Evolutionary conservation across 805 yeast genomes (phyloP), one percentile per base, ranked within the genome.

Genomic region (Maudiozyma saulgeensis): DNA sequence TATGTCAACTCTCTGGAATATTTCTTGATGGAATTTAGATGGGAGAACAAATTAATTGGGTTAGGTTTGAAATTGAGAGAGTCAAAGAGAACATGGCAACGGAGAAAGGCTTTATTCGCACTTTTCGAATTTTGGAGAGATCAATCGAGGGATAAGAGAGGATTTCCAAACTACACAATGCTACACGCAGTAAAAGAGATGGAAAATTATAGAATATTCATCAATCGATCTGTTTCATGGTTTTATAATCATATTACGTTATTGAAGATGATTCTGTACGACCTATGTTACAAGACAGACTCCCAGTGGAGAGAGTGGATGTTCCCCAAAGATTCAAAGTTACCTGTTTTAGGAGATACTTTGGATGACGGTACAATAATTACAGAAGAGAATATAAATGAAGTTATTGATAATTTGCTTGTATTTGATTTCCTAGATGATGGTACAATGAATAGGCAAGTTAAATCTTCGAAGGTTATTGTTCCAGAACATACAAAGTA

Each of bases 251-350:
- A 66, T 50, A 64, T 66, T 25, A 66, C 69, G 0, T 48, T 66
- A 35, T 55, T 66, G 26, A 66, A 64, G 49, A 64, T 66, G 67
- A 63, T 64, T 23, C 51, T 66, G 15, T 66, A 61, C 48, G 69
- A 66, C 51, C 53, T 66, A 21, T 64, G 68, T 53, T 67, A 63
- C 44, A 62, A 63, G 43, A 54, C 59, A 1, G 59, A 56, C n/a
- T 56, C 65, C 6, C 66, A 63, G 37, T 64, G 69, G 68, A 59
- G 69, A 48, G 68, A 64, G 43, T 66, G 69, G 69, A 66, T 66
- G 69, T 64, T 58, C 41, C 62, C 64, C 16, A 56, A 52, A 44
- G 56, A 51, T 19, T 45, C 53, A 26, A 46, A 48, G n/a, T 46
- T 66, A 32, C 69, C 69, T n/a, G 48, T 49, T 6, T 31, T 63